Evolutionary conservation across 2,329 filamentous ascomycete genomes (phyloP), one percentile per base, ranked within the genome.

Genomic region (Fusarium penzigii): DNA sequence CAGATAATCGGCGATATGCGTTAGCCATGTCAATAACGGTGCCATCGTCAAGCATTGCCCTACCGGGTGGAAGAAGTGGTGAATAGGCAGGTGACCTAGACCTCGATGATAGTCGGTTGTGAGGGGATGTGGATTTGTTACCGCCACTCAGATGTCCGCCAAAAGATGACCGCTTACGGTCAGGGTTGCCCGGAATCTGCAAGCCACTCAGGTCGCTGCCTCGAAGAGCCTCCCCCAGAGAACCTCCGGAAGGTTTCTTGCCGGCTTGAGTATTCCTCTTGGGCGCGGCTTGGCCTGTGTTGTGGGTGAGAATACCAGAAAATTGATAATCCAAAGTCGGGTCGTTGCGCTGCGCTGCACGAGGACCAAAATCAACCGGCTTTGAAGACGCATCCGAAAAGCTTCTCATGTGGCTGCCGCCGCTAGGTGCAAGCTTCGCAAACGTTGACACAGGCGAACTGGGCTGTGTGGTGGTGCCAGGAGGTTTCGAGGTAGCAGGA

Each of bases 1-100:
- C 87, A 2, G 88, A 90, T 16, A 92, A 73, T 52, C 84, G 81
- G 46, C 86, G 79, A 65, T 92, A 90, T 5, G 88, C 86, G 57
- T 78, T 87, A 52, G 80, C 83, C 70, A 89, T 82, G 65, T 92
- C 87, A 46, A 91, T 74, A 2, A 82, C 68, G 43, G 81, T 79
- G 11, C 83, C 85, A 48, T 84, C 83, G 40, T 84, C 80, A 4
- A 88, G 76, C 42, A 84, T 75, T 13, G 81, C 67, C 67, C 64
- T 68, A 43, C 69, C 69, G 2, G 69, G 55, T 57, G 57, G 68
- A 58, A 69, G 54, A 13, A 49, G 47, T 12, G 66, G 55, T 17
- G 58, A 51, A 39, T 65, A 62, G 25, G 72, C 66, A 39, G 68
- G 68, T 42, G 64, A 78, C 60, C 69, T 72, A 65, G 64, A 79